These are phyloP conservation scores for Arthroderma sp. DNA, from an alignment of 2,329 filamentous ascomycete species.

Conservation along the genomic window DNA sequence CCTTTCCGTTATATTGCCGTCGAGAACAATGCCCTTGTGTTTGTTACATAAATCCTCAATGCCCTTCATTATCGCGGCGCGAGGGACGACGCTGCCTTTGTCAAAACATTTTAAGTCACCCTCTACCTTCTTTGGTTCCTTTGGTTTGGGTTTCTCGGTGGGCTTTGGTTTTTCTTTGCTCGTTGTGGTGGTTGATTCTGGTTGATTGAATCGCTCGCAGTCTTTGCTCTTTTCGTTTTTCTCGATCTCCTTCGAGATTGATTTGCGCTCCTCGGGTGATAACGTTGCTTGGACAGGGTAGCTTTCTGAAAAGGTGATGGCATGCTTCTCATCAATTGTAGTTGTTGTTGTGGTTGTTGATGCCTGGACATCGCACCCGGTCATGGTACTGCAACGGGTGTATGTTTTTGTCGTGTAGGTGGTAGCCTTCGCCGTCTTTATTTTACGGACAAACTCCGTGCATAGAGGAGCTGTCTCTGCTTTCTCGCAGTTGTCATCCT, in stretches of 20 bases:
- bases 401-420: not conserved
- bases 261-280: not conserved
- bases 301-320: not conserved
- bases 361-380: not conserved
- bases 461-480: conserved; percentile 1
- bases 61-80: not conserved
- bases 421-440: not conserved
- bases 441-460: conserved; percentile 2
- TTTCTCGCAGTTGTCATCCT: conserved; percentile 2
- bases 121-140: not conserved
- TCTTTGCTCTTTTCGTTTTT: too few relatives aligned
- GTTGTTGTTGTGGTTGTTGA: conserved; percentile 1
- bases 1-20: not conserved
- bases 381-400: conserved; percentile 1
- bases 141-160: not conserved
- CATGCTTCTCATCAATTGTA: not conserved
- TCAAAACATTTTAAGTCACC: not conserved
- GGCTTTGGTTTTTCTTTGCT: not conserved
- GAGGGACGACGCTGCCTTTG: not conserved
- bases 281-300: not conserved
- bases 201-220: too few relatives aligned
- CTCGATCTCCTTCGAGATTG: not conserved
- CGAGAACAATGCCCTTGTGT: not conserved
- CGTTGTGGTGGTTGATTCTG: too few relatives aligned
- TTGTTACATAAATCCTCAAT: not conserved